Evolutionary conservation across 768 basidiomycete genomes (phyloP), one percentile per base, ranked within the genome.

Genomic region (Lactifluus hygrophoroides): DNA sequence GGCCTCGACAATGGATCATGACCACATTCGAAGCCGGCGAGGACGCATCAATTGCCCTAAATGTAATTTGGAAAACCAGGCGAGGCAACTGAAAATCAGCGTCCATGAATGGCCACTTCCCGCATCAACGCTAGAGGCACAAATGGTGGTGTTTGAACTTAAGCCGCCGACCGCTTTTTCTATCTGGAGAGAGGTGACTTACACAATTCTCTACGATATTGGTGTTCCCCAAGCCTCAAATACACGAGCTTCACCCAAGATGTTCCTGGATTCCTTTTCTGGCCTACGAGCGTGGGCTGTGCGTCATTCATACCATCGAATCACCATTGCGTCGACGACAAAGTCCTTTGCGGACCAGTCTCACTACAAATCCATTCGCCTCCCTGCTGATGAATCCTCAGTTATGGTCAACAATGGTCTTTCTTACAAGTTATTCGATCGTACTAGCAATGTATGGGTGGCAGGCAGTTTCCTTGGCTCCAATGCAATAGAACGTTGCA

Each of bases 21-120:
- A 81, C 1, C 70, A 77, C 61, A 51, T 17, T 5, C 5, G 13
- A 16, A 9, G 2, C 2, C 14, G 5, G 9, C 3, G 25, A 28
- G 19, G 2, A 25, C 5, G 14, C 69, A 2, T 1, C 10, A 9
- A 46, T 14, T 62, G 61, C 46, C 14, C 3, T 2, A 58, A 34
- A 37, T 62, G 61, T 44, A 17, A 6, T 17, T 35, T 59, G 23
- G 38, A 30, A 9, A 2, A 10, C 1, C 16, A 46, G 5, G 52
- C 61, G 1, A 44, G 23, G 3, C 2, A 25, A 3, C 43, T 59
- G 19, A 23, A 23, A 16, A 59, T 62, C 27, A 0, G 3, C 19
- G 42, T 50, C 17, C 57, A 58, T 7, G 61, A 62, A 16, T 62
- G 61, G 61, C 57, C 61, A 1, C 47, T 58, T 9, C 51, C 61